Percentiles rank a stretch among this genome's conserved stretches.
These are phyloP conservation scores for Styphnolobium japonicum DNA, from an alignment of 306 rosid genomes.

Conservation along the genomic window DNA sequence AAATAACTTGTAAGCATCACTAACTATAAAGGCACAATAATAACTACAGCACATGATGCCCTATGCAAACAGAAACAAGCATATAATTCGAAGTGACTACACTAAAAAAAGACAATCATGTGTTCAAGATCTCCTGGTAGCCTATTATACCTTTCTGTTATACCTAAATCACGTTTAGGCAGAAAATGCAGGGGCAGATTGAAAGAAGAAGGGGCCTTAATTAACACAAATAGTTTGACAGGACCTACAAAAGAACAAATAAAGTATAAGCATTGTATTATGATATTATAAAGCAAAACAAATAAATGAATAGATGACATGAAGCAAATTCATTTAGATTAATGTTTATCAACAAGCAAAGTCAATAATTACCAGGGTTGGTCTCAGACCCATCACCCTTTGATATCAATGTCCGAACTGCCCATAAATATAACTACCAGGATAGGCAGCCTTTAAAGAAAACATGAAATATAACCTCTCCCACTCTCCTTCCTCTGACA, in stretches of 20 bases:
- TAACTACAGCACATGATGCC: not conserved
- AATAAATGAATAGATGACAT: not conserved
- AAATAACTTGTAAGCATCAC: conserved; percentile 19
- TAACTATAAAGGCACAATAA: conserved; percentile 5
- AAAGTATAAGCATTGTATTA: not conserved
- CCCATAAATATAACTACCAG: too few relatives aligned
- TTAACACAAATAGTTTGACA: conserved; percentile 68
- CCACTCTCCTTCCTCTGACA: conserved; percentile 9
- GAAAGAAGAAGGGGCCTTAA: conserved; percentile 78
- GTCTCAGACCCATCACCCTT: conserved; percentile 72
- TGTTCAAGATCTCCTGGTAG: not conserved
- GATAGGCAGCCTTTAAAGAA: too few relatives aligned
- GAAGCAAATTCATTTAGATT: not conserved
- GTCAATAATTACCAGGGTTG: conserved; percentile 57
- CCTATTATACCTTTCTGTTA: conserved; percentile 62
- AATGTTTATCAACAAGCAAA: not conserved
- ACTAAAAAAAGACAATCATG: not conserved
- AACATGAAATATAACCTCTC: conserved; percentile 14
- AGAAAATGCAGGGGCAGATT: conserved; percentile 81
- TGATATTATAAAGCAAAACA: conserved; percentile 10
- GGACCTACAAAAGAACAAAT: conserved; percentile 47
- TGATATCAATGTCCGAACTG: conserved; percentile 68
- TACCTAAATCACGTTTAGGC: conserved; percentile 80
- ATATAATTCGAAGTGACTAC: not conserved
- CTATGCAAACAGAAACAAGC: not conserved